Base-by-base conservation (phyloP, 2,329 filamentous ascomycete species). In the Aspergillus transmontanensis region DNA sequence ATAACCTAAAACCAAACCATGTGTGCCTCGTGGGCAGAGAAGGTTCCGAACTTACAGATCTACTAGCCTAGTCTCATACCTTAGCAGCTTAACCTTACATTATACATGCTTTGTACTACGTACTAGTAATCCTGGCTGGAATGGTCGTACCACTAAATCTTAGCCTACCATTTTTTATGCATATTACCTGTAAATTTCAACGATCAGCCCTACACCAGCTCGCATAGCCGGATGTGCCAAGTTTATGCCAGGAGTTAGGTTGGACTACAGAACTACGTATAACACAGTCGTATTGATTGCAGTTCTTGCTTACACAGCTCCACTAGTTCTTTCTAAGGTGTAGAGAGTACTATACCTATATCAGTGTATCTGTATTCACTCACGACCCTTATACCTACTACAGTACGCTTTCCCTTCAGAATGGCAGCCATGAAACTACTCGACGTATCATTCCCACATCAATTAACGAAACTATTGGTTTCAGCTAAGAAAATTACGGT, bases 1-100 rank as follows among this genome's bases (percentile, higher is more conserved):
- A 62, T 62, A 62, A 58, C 56, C 56, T 57, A 58, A 62, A 55
- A 39, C n/a, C 51, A 39, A 55, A 41, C 34, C 51, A 55, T 55
- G 51, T 55, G 51, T 36, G 32, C 34, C 34, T 39, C 32, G 51
- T 36, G 51, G 32, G 51, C 32, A 36, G 51, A 36, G 32, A 55
- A 55, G 51, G 51, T 55, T 55, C 51, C 51, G 51, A 55, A 55
- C 51, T 26, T 55, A 55, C 32, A 55, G 51, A 55, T 55, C 51
- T 55, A 55, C 58, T 53, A 45, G 39, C 39, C 41, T 60, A 60
- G 58, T 54, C 41, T 45, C 50, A 53, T 54, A 28, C 28, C 39
- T 43, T 57, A 55, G 21, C 32, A 55, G 32, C 23, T 59, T 41
- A 58, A 43, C 60, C 60, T 55, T 59, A 58, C 60, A 62, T 59